phyloP scores from a whole-genome alignment of 1,139 yeast genomes.

The Lodderomyces pseudojiufengensis region DNA sequence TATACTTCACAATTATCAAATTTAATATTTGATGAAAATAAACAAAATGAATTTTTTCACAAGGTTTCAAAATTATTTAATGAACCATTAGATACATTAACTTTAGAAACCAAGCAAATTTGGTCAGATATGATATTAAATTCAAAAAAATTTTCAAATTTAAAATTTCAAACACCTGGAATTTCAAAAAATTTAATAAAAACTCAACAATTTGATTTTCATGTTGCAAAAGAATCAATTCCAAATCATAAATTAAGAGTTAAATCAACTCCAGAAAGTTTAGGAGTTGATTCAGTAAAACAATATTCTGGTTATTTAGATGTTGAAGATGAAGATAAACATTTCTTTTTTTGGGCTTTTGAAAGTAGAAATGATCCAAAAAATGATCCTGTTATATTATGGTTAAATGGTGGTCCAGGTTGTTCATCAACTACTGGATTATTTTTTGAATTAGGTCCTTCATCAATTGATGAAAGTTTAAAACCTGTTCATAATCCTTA shows the following conservation, averaged over 20 bases:
- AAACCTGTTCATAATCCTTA: conserved; percentile 39
- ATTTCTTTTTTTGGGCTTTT: conserved; percentile 48
- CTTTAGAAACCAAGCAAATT: conserved; percentile 45
- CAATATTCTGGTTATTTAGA: conserved; percentile 89
- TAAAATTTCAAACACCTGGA: conserved; percentile 51
- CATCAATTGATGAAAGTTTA: conserved; percentile 31
- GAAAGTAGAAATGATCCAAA: conserved; percentile 45
- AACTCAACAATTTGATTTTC: conserved; percentile 52
- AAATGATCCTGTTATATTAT: conserved; percentile 41
- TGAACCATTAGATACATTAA: conserved; percentile 44
- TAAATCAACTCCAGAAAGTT: conserved; percentile 52
- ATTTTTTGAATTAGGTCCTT: conserved; percentile 43
- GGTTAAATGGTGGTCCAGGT: conserved; percentile 50
- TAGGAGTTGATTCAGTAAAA: conserved; percentile 74
- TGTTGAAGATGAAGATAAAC: conserved; percentile 78
- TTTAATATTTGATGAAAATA: conserved; percentile 18
- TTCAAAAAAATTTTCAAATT: conserved; percentile 21
- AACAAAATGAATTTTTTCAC: conserved; percentile 26
- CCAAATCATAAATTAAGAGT: conserved; percentile 61
- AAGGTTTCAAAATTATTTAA: conserved; percentile 27
- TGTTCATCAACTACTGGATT: conserved; percentile 43
- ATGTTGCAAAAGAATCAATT: conserved; percentile 41
- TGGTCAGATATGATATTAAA: conserved; percentile 62
- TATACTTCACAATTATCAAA: conserved; percentile 12
- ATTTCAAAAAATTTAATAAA: conserved; percentile 20